Conservation (phyloP, 164 flowering plant genomes). For the Vitis rupestris region DNA sequence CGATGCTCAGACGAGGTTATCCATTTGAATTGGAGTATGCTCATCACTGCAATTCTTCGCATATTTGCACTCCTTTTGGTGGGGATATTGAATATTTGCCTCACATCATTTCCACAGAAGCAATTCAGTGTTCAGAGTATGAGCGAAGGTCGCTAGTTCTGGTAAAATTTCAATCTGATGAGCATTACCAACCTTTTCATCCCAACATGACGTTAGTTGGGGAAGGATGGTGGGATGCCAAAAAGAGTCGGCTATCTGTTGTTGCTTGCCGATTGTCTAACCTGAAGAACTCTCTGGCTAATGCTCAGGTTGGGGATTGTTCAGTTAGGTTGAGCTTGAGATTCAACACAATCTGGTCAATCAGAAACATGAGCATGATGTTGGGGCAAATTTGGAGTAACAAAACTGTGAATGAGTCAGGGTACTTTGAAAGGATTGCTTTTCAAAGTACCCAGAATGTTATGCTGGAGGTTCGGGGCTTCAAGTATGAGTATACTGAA, state of each 20-base stretch:
- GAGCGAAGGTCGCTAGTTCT: constrained; percentile 17
- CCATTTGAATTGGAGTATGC: constrained; percentile 33
- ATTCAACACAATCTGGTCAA: constrained; percentile 30
- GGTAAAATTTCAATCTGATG: constrained; percentile 22
- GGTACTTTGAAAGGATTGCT: constrained; percentile 34
- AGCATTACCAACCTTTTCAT: constrained; percentile 17
- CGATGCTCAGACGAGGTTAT: neutral
- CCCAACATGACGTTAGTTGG: constrained; percentile 34
- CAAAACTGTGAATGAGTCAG: constrained; percentile 25
- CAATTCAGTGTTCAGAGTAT: constrained; percentile 25
- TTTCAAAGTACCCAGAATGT: constrained; percentile 13
- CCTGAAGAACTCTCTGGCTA: constrained; percentile 12
- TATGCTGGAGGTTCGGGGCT: constrained; percentile 10
- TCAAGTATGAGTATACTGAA: constrained; percentile 40
- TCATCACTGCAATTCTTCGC: constrained; percentile 20
- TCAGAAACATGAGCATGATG: constrained; percentile 26
- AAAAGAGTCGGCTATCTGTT: constrained; percentile 21
- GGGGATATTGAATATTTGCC: constrained; percentile 28
- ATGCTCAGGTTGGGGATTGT: constrained; percentile 45
- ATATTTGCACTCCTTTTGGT: constrained; percentile 34
- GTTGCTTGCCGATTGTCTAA: constrained; percentile 42
- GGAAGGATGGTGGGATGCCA: constrained; percentile 48
- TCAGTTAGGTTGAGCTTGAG: constrained; percentile 41
- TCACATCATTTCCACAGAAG: constrained; percentile 24
- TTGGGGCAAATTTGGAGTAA: constrained; percentile 47